Conservation (phyloP, 768 basidiomycete genomes). For the Xerocomus brunneocitrinus region DNA sequence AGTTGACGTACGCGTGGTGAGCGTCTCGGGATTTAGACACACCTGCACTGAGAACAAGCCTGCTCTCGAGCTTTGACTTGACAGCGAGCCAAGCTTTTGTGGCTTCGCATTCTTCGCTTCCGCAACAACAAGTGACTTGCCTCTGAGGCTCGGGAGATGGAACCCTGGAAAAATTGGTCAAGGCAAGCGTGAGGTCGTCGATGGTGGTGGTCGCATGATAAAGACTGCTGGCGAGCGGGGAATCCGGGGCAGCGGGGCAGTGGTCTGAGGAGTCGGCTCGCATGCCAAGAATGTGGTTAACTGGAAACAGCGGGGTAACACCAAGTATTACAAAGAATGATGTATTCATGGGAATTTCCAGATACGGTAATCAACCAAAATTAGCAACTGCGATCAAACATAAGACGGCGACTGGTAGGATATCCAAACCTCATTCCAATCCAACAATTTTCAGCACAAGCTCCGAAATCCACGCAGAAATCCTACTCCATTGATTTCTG, state of each 20-base stretch:
- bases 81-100: slow-evolving; percentile 56
- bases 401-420: background rate
- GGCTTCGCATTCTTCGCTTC: slow-evolving; percentile 59
- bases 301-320: background rate
- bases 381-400: background rate
- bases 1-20: slow-evolving; percentile 2
- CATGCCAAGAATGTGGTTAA: slow-evolving; percentile 17
- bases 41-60: slow-evolving; percentile 86
- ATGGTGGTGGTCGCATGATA: slow-evolving; percentile 57
- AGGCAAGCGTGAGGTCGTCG: slow-evolving; percentile 72
- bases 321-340: background rate
- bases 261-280: slow-evolving; percentile 20
- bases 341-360: slow-evolving; percentile 17
- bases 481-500: slow-evolving; percentile 52
- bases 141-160: slow-evolving; percentile 66
- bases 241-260: slow-evolving; percentile 45
- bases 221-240: slow-evolving; percentile 47
- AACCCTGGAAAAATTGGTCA: slow-evolving; percentile 67
- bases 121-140: slow-evolving; percentile 60
- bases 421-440: slow-evolving; percentile 19
- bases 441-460: slow-evolving; percentile 50
- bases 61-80: slow-evolving; percentile 68
- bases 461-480: slow-evolving; percentile 74
- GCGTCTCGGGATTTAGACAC: slow-evolving; percentile 27
- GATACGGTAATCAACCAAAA: slow-evolving; percentile 8